Conservation (phyloP, 2,329 filamentous ascomycete species). For the Aureobasidium subglaciale region DNA sequence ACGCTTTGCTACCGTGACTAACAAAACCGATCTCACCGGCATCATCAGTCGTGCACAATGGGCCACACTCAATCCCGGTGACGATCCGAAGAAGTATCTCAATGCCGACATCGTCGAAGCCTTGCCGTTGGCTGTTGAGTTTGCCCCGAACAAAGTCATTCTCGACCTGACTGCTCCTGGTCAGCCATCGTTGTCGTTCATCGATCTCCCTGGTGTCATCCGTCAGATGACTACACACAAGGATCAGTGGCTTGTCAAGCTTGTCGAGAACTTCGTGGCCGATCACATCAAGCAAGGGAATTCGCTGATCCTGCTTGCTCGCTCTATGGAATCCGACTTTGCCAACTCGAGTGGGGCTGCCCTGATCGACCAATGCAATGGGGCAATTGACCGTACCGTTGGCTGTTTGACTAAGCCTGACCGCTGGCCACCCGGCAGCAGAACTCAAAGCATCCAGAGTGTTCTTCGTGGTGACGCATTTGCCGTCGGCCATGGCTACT, state of each 20-base stretch:
- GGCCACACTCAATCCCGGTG: constrained; percentile 63
- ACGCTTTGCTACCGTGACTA: constrained; percentile 56
- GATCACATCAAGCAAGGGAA: constrained; percentile 63
- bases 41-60: constrained; percentile 68
- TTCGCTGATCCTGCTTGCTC: constrained; percentile 68
- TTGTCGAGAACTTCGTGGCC: constrained; percentile 64
- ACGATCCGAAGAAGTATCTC: constrained; percentile 38
- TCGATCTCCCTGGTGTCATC: constrained; percentile 79
- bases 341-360: constrained; percentile 66
- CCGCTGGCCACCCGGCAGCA: constrained; percentile 49
- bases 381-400: constrained; percentile 37
- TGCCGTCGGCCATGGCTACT: constrained; percentile 66
- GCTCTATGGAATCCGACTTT: constrained; percentile 71
- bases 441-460: constrained; percentile 26
- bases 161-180: constrained; percentile 66
- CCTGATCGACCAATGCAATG: background rate
- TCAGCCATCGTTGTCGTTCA: constrained; percentile 71
- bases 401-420: constrained; percentile 79
- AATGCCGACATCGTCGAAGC: constrained; percentile 14
- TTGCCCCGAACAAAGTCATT: constrained; percentile 74
- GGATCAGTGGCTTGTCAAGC: constrained; percentile 61
- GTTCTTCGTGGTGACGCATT: constrained; percentile 54
- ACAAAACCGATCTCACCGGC: constrained; percentile 58
- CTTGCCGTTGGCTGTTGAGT: constrained; percentile 49
- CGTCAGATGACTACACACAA: constrained; percentile 54